Percentiles rank a stretch among this genome's conserved stretches.
Conservation (phyloP, 2,329 filamentous ascomycete genomes). For the Ascochyta rabiei region DNA sequence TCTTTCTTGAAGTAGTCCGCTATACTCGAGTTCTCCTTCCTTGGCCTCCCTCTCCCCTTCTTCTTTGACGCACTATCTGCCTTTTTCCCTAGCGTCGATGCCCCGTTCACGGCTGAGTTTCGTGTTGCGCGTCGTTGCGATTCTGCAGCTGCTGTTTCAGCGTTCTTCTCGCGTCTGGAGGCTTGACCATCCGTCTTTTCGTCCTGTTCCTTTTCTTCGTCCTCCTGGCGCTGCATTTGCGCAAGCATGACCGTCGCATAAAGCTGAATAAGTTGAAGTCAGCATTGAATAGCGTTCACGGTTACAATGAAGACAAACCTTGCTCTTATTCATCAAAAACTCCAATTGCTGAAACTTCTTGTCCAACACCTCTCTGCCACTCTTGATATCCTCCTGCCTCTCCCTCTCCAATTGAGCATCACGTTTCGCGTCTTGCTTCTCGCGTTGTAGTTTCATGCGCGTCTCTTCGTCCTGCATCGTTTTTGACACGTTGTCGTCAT, state of each 20-base stretch:
- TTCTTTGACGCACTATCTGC: slow-evolving; percentile 29
- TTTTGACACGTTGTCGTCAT: slow-evolving; percentile 41
- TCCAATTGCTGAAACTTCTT: slow-evolving; percentile 60
- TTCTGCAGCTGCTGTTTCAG: slow-evolving; percentile 54
- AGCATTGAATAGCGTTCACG: not conserved
- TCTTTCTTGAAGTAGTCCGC: slow-evolving; percentile 67
- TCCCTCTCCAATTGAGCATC: slow-evolving; percentile 53
- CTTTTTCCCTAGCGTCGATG: slow-evolving; percentile 22
- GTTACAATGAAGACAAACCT: slow-evolving; percentile 33
- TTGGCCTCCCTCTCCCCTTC: slow-evolving; percentile 47
- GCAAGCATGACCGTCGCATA: slow-evolving; percentile 59
- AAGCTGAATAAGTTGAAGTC: slow-evolving; percentile 35
- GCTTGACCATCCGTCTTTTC: slow-evolving; percentile 53
- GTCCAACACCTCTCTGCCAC: slow-evolving; percentile 54
- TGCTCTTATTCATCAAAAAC: slow-evolving; percentile 59
- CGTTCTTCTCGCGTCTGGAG: slow-evolving; percentile 54
- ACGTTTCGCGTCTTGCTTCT: slow-evolving; percentile 53
- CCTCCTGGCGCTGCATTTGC: slow-evolving; percentile 60
- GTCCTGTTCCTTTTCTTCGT: slow-evolving; percentile 54
- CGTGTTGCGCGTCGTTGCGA: slow-evolving; percentile 56
- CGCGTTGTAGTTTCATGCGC: slow-evolving; percentile 50
- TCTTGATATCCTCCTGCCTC: slow-evolving; percentile 54
- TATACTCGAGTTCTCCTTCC: slow-evolving; percentile 55
- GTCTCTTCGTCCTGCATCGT: slow-evolving; percentile 55
- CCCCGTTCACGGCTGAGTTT: slow-evolving; percentile 31